Evolutionary conservation across 495 filamentous ascomycete genomes (phyloP).

Genomic region (Astrocystis sublimbata): DNA sequence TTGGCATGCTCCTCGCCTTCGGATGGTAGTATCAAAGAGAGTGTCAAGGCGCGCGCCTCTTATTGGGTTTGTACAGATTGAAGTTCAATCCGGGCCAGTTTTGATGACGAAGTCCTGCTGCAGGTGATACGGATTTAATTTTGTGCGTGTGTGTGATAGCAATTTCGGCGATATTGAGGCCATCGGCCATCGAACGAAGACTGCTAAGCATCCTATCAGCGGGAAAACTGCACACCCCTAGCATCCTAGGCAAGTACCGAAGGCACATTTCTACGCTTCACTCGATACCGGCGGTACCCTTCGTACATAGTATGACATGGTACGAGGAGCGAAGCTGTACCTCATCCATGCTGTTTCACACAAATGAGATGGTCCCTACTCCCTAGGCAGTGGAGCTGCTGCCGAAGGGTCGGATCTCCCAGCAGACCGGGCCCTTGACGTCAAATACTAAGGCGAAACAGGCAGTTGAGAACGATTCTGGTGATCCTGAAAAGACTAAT

Average conservation of each 20-base stretch:
- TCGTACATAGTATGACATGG: not conserved
- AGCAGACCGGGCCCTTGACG: conserved; percentile 10
- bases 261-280: conserved; percentile 1
- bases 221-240: conserved; percentile 15
- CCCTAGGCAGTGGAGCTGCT: conserved; percentile 6
- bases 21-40: conserved; percentile 5
- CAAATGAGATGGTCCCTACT: conserved; percentile 4
- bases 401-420: conserved; percentile 15
- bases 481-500: not conserved
- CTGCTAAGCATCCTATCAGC: conserved; percentile 22
- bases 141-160: conserved; percentile 21
- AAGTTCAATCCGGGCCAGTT: not conserved
- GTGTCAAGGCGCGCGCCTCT: conserved; percentile 3
- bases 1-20: not conserved
- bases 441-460: conserved; percentile 14
- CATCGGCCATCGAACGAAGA: not conserved
- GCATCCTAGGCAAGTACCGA: conserved; percentile 16
- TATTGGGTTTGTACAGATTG: not conserved
- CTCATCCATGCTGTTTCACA: conserved; percentile 1
- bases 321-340: not conserved
- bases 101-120: conserved; percentile 16
- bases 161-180: conserved; percentile 5
- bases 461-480: conserved; percentile 2
- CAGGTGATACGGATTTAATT: conserved; percentile 10
- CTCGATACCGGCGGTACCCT: too few species aligned